Base-by-base conservation (phyloP, 2,329 filamentous ascomycete species). In the Rutstroemia sp. region DNA sequence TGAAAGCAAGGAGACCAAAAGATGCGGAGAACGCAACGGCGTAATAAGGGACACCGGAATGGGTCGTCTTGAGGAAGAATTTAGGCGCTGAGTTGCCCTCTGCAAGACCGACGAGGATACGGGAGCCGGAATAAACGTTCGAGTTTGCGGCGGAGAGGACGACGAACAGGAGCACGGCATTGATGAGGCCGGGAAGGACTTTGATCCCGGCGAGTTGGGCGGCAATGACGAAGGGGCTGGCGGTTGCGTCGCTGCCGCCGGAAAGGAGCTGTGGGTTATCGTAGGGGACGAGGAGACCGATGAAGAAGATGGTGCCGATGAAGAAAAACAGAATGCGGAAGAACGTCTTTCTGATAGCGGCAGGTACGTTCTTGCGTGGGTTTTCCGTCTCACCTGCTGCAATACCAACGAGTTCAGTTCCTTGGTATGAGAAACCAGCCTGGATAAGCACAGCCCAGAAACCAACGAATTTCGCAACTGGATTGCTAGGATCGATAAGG, bases 351-450 rank as follows among this genome's bases (percentile, higher is more conserved):
- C 81, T 81, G 47, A 86, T 80, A 2, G 85, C 83, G 3, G 76
- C 76, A 1, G 84, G 84, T 36, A 87, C 71, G 56, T 77, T 84
- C 60, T 76, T 77, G 17, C 79, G 75, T 0, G 84, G 83, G 61
- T 86, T 76, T 61, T 79, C 81, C 2, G 83, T 86, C 67, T 87
- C 83, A 45, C 83, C 83, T 1, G 83, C 83, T 0, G 83, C 85
- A 57, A 86, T 82, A 51, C 81, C 82, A 49, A 86, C 84, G 36
- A 78, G 81, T 67, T 86, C 83, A 2, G 81, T 84, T 52, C 82
- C 83, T 36, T 78, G 78, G 57, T 76, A 85, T 52, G 82, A 83
- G 61, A 88, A 80, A 42, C 74, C 75, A 25, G 30, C 34, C 16
- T 36, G 17, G 14, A 56, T 59, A 16, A 88, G 73, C 16, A 85